phyloP scores from a whole-genome alignment of 352 stramenopile genomes.

The Globisporangium heterothallicum region DNA sequence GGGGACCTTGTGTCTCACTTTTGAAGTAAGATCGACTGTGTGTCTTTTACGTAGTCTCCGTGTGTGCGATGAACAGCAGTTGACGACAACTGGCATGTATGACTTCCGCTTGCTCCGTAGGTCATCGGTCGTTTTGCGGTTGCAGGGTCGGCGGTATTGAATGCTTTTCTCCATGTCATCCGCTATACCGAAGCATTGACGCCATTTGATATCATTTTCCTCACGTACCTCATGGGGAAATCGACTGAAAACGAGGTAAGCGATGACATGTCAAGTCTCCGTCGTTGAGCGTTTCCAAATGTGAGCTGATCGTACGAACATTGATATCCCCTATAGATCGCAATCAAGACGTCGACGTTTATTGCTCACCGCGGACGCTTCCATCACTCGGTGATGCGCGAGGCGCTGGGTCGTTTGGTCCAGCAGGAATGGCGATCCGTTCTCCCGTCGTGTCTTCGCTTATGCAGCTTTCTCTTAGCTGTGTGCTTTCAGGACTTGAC shows the following conservation, averaged over 20 bases:
- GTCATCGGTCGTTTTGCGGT: slow-evolving; percentile 61
- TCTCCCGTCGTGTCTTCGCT: slow-evolving; percentile 40
- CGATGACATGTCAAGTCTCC: neutral
- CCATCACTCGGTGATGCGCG: slow-evolving; percentile 24
- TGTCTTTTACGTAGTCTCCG: too few relatives aligned
- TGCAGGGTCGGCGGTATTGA: slow-evolving; percentile 40
- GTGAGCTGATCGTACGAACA: neutral
- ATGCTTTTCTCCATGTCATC: slow-evolving; percentile 38
- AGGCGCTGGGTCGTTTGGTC: slow-evolving; percentile 25
- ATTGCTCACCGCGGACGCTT: slow-evolving; percentile 33
- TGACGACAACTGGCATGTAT: too few relatives aligned
- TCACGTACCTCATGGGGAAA: slow-evolving; percentile 58
- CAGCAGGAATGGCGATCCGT: slow-evolving; percentile 37
- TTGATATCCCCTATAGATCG: slow-evolving; percentile 20
- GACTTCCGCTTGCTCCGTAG: slow-evolving; percentile 3
- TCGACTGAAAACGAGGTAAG: slow-evolving; percentile 59
- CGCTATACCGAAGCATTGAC: slow-evolving; percentile 38
- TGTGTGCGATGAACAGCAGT: too few relatives aligned
- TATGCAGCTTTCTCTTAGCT: slow-evolving; percentile 50
- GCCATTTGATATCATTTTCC: slow-evolving; percentile 53
- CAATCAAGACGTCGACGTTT: slow-evolving; percentile 35
- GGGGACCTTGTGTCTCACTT: slow-evolving; percentile 42
- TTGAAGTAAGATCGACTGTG: slow-evolving; percentile 51
- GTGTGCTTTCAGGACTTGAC: slow-evolving; percentile 37
- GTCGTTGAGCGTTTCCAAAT: neutral